Evolutionary conservation across 306 rosid species (phyloP), one percentile per base, ranked within the genome.

Genomic region (Morella rubra): DNA sequence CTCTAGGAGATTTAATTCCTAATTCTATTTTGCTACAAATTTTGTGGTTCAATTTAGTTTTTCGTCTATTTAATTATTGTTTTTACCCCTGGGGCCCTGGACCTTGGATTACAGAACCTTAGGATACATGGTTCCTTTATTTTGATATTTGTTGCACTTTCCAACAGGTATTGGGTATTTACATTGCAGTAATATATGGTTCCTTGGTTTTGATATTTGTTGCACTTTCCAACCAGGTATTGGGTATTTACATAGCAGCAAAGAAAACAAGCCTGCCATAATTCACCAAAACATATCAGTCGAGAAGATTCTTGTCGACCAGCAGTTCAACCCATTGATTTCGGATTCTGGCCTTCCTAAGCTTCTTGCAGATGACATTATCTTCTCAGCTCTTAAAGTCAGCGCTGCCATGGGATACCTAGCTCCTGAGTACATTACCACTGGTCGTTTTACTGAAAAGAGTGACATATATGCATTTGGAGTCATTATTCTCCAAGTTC

Each of bases 391-490:
- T 72, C 88, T 95, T n/a, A 95, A 95, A 86, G 86, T 85, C 7
- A 95, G 99, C 77, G 99, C 99, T 45, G 97, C 99, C 45, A 92
- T 92, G 99, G 99, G 99, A 81, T 95, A 92, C 86, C 85, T 95
- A 14, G 99, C 99, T 69, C 97, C 97, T 0, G 99, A 95, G 82
- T 95, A 95, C 84, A 86, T 92, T 13, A 92, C 89, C 7, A 92
- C 97, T 0, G 99, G 99, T 67, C 97, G 97, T 16, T 92, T 91
- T 81, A 92, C 97, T 0, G 92, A 89, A 84, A 92, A 95, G 79
- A 95, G 97, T 73, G 99, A 95, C 81, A 72, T 92, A 78, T 95
- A 89, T 47, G 99, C 99, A 24, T 95, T 92, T 40, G 99, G 99
- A 65, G 89, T 95, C 65, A 89, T 95, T 14, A 81, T 92, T 50